Percentiles rank a stretch among this genome's conserved stretches.
Evolutionary conservation across 257 asterid genomes (phyloP).

Genomic region (Petunia secreta): DNA sequence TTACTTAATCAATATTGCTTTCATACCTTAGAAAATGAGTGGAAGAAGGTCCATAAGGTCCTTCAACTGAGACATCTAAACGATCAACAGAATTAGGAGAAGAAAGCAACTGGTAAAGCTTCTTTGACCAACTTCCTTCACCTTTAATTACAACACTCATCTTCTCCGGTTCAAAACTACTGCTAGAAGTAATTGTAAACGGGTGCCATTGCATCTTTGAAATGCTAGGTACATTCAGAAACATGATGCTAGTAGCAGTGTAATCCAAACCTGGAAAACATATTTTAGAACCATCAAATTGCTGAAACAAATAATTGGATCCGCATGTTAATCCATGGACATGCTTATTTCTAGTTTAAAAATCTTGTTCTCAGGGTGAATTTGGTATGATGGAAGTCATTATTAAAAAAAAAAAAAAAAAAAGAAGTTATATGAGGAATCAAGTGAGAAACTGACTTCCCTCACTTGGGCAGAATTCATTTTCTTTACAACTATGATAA

Average conservation of each 20-base stretch:
- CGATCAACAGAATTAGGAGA: constrained; percentile 52
- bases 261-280: constrained; percentile 55
- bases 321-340: neutral
- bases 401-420: too few species aligned
- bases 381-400: too few species aligned
- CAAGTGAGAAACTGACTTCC: too few species aligned
- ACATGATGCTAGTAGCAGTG: constrained; percentile 81
- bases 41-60: constrained; percentile 85
- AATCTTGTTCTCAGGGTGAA: too few species aligned
- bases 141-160: constrained; percentile 79
- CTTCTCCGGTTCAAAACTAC: constrained; percentile 63
- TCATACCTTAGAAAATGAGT: constrained; percentile 70
- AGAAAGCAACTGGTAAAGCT: constrained; percentile 59
- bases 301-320: too few species aligned
- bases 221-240: constrained; percentile 66
- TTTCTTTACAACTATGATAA: too few species aligned
- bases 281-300: neutral
- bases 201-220: constrained; percentile 98
- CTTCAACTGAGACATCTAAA: constrained; percentile 74
- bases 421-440: too few species aligned
- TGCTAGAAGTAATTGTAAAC: constrained; percentile 71
- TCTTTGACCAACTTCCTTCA: constrained; percentile 81
- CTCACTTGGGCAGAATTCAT: too few species aligned
- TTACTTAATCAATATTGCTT: too few species aligned
- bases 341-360: too few species aligned